Evolutionary conservation across 345 rosid genomes (phyloP).

Genomic region (Rhodomyrtus tomentosa): DNA sequence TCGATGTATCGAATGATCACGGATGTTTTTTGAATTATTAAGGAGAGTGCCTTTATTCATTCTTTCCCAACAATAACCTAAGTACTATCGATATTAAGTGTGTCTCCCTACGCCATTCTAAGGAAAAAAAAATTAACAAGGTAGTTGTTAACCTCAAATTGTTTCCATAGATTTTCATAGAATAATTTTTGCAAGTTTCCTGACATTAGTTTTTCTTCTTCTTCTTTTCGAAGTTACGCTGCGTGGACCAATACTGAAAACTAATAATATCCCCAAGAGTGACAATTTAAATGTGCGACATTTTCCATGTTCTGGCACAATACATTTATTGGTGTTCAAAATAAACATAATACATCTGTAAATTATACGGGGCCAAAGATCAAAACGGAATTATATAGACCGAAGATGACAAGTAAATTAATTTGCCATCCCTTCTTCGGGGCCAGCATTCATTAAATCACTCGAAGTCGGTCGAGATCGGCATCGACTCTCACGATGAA

Average conservation of each 20-base stretch:
- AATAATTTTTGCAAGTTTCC: background rate
- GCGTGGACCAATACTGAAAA: too few relatives aligned
- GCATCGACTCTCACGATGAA: background rate
- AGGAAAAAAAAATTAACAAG: too few relatives aligned
- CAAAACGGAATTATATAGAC: background rate
- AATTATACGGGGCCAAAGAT: background rate
- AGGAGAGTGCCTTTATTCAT: background rate
- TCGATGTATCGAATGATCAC: background rate
- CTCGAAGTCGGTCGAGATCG: background rate
- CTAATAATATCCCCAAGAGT: background rate
- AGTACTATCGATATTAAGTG: background rate
- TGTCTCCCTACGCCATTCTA: background rate
- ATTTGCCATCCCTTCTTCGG: background rate
- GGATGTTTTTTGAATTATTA: background rate
- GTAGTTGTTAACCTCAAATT: background rate
- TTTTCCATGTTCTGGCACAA: background rate
- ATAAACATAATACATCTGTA: background rate
- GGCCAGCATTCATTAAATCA: background rate
- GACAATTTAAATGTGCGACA: background rate
- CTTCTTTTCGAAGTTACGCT: rapidly evolving
- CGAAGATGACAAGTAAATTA: background rate
- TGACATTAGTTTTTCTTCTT: background rate
- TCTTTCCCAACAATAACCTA: background rate
- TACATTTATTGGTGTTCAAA: background rate
- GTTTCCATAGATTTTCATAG: background rate